Conservation (phyloP, 345 rosid genomes). For the Rhizophora mangle region DNA sequence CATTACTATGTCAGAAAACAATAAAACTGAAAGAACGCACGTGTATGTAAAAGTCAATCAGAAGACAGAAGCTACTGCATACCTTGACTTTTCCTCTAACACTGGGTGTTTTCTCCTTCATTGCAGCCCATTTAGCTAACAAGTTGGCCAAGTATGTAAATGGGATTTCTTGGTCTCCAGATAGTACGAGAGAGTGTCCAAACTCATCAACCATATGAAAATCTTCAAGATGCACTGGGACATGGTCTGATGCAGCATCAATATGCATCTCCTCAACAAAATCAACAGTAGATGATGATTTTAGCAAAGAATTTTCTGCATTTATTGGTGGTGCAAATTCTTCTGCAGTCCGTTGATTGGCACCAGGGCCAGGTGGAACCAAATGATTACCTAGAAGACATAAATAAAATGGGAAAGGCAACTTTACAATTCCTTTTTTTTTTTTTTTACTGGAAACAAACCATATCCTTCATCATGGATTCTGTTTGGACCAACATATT, state of each 20-base stretch:
- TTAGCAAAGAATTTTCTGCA: conserved; percentile 27
- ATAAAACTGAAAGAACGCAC: neutral
- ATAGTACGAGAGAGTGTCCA: conserved; percentile 48
- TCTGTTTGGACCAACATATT: no score
- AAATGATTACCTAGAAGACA: conserved; percentile 35
- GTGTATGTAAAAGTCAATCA: neutral
- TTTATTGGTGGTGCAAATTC: conserved; percentile 28
- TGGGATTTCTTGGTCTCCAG: conserved; percentile 60
- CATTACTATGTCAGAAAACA: conserved; percentile 11
- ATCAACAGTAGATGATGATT: conserved; percentile 38
- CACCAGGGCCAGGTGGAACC: conserved; percentile 30
- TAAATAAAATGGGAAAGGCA: conserved; percentile 5
- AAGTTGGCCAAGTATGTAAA: conserved; percentile 86
- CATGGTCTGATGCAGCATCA: conserved; percentile 26
- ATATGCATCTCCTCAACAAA: conserved; percentile 30
- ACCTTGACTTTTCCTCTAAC: conserved; percentile 83
- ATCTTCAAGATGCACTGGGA: conserved; percentile 29
- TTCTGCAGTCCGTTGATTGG: conserved; percentile 31
- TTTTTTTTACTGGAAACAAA: no score
- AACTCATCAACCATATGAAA: conserved; percentile 39
- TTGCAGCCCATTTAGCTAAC: conserved; percentile 71
- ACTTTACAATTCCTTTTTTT: neutral
- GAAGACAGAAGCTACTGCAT: neutral
- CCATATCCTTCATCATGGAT: no score
- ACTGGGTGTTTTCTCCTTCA: conserved; percentile 43